These are phyloP conservation scores for Torulaspora microellipsoides DNA, from an alignment of 805 yeast species.

Conservation along the genomic window DNA sequence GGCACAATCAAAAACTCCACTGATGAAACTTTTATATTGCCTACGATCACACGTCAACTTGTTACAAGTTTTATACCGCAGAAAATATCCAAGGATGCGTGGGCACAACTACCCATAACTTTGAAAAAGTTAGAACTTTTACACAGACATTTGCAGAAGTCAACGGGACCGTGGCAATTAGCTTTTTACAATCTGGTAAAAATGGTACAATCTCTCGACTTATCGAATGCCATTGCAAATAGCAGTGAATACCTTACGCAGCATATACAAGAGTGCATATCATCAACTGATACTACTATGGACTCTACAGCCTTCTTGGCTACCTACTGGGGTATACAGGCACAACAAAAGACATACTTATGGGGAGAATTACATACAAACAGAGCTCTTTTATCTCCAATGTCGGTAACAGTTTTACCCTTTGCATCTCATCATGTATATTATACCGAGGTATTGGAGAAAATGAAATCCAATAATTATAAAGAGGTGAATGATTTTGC, in stretches of 20 bases:
- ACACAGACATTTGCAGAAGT: conserved; percentile 43
- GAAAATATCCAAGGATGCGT: conserved; percentile 39
- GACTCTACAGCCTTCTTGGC: conserved; percentile 39
- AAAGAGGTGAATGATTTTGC: conserved; percentile 27
- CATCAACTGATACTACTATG: conserved; percentile 3
- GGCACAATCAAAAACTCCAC: conserved; percentile 29
- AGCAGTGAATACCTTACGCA: conserved; percentile 1
- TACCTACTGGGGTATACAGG: conserved; percentile 46
- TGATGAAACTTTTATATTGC: conserved; percentile 31
- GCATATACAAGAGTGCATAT: conserved; percentile 1
- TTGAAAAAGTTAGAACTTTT: conserved; percentile 42
- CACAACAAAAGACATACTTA: conserved; percentile 40
- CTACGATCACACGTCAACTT: conserved; percentile 32
- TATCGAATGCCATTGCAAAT: conserved; percentile 20
- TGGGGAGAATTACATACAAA: conserved; percentile 40
- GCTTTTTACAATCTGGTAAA: conserved; percentile 38
- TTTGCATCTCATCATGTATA: conserved; percentile 35
- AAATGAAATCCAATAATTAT: conserved; percentile 18
- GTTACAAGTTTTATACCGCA: conserved; percentile 35
- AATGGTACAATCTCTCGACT: conserved; percentile 34
- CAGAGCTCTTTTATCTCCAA: conserved; percentile 36
- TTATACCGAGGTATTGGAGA: conserved; percentile 34
- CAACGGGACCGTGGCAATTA: conserved; percentile 39
- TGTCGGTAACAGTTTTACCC: conserved; percentile 44
- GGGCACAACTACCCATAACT: conserved; percentile 38